Percentiles rank a stretch among this genome's conserved stretches.
phyloP scores from a whole-genome alignment of 148 eudicot genomes.

The Rhododendron simsii region DNA sequence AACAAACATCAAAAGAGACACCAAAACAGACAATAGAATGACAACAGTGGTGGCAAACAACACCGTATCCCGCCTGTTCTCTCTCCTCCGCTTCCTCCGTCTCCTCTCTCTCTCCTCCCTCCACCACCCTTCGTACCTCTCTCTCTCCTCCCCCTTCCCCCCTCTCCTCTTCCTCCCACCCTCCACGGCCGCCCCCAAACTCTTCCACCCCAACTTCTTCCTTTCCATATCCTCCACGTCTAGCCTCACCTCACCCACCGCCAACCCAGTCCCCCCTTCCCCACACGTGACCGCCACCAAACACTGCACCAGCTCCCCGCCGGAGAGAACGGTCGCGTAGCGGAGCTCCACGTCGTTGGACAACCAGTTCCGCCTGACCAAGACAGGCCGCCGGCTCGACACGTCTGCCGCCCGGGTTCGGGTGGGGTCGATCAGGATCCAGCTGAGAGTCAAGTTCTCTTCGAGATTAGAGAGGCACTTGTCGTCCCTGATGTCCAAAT shows the following conservation, averaged over 20 bases:
- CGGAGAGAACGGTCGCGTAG: constrained; percentile 22
- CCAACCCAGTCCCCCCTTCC: constrained; percentile 27
- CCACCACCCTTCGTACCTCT: constrained; percentile 25
- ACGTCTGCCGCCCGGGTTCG: constrained; percentile 24
- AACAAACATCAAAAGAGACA: background rate
- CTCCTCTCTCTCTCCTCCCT: constrained; percentile 25
- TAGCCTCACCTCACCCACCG: constrained; percentile 51
- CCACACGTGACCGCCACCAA: constrained; percentile 33
- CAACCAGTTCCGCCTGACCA: constrained; percentile 33
- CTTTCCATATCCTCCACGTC: constrained; percentile 38
- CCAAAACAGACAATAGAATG: background rate
- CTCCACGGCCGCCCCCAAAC: constrained; percentile 36
- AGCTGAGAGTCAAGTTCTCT: constrained; percentile 45
- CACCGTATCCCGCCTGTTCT: constrained; percentile 16
- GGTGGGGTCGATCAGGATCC: constrained; percentile 61
- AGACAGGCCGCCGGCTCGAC: constrained; percentile 30
- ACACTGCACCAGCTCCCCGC: constrained; percentile 27
- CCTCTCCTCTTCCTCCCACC: constrained; percentile 33
- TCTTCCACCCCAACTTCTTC: constrained; percentile 25
- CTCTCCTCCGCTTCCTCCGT: constrained; percentile 8
- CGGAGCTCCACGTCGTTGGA: constrained; percentile 23
- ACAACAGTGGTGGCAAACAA: background rate
- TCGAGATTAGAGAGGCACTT: constrained; percentile 14
- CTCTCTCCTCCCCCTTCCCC: constrained; percentile 23
- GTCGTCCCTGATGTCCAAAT: constrained; percentile 14